These are phyloP conservation scores for Monilinia polystroma DNA, from an alignment of 2,329 filamentous ascomycete species.

Conservation along the genomic window DNA sequence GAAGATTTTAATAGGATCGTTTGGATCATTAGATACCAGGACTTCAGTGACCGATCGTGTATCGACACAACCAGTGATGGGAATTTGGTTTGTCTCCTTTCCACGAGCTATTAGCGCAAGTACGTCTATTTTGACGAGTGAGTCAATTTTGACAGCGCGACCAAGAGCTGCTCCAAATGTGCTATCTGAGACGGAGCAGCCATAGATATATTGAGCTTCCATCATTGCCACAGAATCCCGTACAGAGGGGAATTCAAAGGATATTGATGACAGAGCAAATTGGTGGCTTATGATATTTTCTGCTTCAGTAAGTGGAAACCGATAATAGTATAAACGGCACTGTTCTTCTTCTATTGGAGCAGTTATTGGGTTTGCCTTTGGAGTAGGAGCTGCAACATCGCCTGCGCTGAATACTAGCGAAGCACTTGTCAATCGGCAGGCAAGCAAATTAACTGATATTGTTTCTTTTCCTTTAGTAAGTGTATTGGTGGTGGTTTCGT, in stretches of 20 bases:
- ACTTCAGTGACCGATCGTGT: slow-evolving; percentile 54
- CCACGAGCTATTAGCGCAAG: slow-evolving; percentile 54
- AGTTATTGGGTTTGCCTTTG: slow-evolving; percentile 33
- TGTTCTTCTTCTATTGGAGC: slow-evolving; percentile 56
- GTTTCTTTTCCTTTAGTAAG: slow-evolving; percentile 37
- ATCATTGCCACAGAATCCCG: slow-evolving; percentile 56
- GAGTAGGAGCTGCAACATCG: slow-evolving; percentile 56
- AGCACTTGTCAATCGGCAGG: slow-evolving; percentile 65
- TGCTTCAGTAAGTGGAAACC: slow-evolving; percentile 50
- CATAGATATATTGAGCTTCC: slow-evolving; percentile 61
- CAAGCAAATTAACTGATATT: slow-evolving; percentile 59
- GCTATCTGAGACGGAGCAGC: slow-evolving; percentile 59
- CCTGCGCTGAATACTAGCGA: slow-evolving; percentile 64
- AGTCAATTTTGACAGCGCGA: slow-evolving; percentile 64
- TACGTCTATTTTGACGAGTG: slow-evolving; percentile 61
- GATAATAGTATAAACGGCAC: slow-evolving; percentile 69
- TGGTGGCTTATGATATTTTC: slow-evolving; percentile 54
- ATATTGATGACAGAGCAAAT: slow-evolving; percentile 62
- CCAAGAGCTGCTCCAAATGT: slow-evolving; percentile 61
- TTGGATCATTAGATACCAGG: slow-evolving; percentile 44
- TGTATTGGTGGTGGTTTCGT: slow-evolving; percentile 43
- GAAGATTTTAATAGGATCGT: slow-evolving; percentile 62
- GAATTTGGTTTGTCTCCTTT: slow-evolving; percentile 45
- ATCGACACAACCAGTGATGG: slow-evolving; percentile 63
- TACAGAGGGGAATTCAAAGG: slow-evolving; percentile 67